Base-by-base conservation (phyloP, 805 yeast genomes). In the Maudiozyma barnettii region DNA sequence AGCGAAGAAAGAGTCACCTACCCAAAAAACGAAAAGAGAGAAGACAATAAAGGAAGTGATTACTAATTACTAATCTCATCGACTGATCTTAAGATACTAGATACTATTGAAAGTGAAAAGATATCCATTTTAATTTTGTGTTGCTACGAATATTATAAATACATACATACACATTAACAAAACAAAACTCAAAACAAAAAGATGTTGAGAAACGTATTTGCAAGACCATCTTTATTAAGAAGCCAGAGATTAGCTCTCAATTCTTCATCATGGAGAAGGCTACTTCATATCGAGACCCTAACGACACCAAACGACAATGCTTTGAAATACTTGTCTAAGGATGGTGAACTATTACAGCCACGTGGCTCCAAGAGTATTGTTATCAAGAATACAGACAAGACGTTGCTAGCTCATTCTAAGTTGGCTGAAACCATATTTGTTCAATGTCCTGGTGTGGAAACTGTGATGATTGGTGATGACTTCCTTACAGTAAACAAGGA, bases 301-400 rank as follows among this genome's bases (percentile, higher is more conserved):
- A 69, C 81, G 1, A 84, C 93, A 0, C 93, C 93, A 13, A 83
- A 83, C 57, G 85, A 79, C 45, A 79, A 84, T 61, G 89, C 93
- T 1, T 65, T 84, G 47, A 84, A 84, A 58, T 84, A 81, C 58
- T 68, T 81, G 7, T 63, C 67, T 6, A 55, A 60, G 19, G 67
- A 63, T 52, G 68, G 67, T 4, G 68, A 63, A 45, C 46, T 63
- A 35, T 51, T 64, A 5, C 67, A 63, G 48, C 57, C 55, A 18
- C 53, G 54, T 29, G 67, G 67, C 5, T 51, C 60, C n/a, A 54
- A 59, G 43, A 61, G 66, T 55, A 53, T 63, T 22, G 66, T 62
- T 40, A 60, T 64, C 30, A 59, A 56, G 41, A 64, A 63, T 48
- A 59, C 66, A 3, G 67, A 64, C 48, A 57, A 58, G 19, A 46